phyloP scores from a whole-genome alignment of 2,329 filamentous ascomycete species.

The Leptographium procerum region DNA sequence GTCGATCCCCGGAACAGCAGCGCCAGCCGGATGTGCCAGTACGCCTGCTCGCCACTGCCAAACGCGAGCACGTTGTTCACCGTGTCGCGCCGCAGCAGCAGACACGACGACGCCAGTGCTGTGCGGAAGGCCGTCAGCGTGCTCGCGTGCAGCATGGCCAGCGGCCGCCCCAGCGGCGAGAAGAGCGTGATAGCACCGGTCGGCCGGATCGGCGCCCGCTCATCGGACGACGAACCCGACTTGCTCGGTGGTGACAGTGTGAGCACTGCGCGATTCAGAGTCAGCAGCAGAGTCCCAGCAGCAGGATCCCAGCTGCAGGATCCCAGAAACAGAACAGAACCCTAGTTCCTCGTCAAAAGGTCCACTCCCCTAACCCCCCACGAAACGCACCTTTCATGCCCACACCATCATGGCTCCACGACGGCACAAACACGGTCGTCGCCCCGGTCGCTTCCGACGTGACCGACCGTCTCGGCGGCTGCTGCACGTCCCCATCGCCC shows the following conservation, averaged over 20 bases:
- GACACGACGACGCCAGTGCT: constrained; percentile 57
- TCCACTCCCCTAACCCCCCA: background rate
- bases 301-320: too few species aligned
- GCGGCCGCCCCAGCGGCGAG: constrained; percentile 45
- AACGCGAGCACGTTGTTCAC: constrained; percentile 75
- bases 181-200: constrained; percentile 62
- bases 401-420: constrained; percentile 49
- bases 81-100: constrained; percentile 52
- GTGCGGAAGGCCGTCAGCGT: constrained; percentile 74
- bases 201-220: constrained; percentile 31
- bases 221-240: constrained; percentile 12
- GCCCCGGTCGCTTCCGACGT: constrained; percentile 35
- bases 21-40: constrained; percentile 84
- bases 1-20: constrained; percentile 60
- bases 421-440: constrained; percentile 66
- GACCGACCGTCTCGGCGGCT: constrained; percentile 41
- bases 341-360: too few species aligned
- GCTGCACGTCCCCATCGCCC: constrained; percentile 35
- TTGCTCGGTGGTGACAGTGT: constrained; percentile 38
- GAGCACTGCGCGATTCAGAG: constrained; percentile 39
- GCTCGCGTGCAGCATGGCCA: constrained; percentile 60
- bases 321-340: too few species aligned
- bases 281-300: background rate
- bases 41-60: constrained; percentile 80
- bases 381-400: constrained; percentile 51